A percentile compares a stretch with the other conserved stretches of the same genome.
Conservation (phyloP, 306 rosid genomes). For the Cajanus cajan region DNA sequence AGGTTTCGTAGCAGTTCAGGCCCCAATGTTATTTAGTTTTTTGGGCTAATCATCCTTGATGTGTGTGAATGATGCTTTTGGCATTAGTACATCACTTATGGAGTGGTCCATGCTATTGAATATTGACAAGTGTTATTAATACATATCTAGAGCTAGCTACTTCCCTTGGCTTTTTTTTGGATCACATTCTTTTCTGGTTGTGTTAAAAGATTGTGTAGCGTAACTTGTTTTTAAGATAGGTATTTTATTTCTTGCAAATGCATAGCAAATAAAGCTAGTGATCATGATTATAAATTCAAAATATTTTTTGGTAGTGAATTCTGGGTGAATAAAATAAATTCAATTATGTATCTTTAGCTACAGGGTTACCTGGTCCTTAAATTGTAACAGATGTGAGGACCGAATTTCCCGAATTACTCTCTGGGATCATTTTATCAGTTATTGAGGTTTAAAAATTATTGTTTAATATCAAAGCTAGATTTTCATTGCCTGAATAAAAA, state of each 20-base stretch:
- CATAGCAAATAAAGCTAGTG: neutral
- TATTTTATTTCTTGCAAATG: neutral
- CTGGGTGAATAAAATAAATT: neutral
- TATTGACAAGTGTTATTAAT: neutral
- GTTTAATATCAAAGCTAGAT: neutral
- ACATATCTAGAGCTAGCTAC: neutral
- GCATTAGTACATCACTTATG: neutral
- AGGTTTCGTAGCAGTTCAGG: neutral
- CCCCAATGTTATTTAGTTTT: neutral
- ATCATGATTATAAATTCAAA: neutral
- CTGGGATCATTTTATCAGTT: neutral
- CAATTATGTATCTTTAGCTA: neutral
- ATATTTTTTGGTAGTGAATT: neutral
- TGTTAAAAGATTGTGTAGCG: neutral
- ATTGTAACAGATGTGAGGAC: neutral
- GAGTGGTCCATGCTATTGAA: neutral
- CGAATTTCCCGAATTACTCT: neutral
- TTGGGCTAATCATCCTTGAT: neutral
- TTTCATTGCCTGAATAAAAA: neutral
- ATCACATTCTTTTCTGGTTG: constrained; percentile 2
- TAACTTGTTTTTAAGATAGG: neutral
- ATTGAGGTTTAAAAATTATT: neutral
- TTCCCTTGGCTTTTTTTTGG: neutral
- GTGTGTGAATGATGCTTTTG: neutral
- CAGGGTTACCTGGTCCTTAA: neutral